Conservation (phyloP, 106 monocot species). For the Allium cepa region DNA sequence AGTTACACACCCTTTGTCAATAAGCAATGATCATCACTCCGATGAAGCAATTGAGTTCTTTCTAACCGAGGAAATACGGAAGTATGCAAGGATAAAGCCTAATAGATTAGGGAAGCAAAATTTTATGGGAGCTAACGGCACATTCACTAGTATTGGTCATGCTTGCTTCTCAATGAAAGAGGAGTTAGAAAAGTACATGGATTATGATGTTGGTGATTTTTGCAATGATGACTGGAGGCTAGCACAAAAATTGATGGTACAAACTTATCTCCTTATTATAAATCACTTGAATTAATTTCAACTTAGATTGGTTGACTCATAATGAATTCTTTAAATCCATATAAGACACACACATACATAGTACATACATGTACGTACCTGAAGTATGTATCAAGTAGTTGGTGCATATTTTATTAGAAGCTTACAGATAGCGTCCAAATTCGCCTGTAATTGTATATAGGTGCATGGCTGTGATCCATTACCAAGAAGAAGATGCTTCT, state of each 20-base stretch:
- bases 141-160: conserved; percentile 67
- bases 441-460: no score
- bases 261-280: no score
- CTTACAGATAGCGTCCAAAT: no score
- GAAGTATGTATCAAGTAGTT: no score
- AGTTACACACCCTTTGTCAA: not conserved
- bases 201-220: conserved; percentile 73
- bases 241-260: conserved; percentile 33
- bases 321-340: no score
- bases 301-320: no score
- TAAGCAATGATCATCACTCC: not conserved
- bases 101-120: conserved; percentile 71
- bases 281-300: no score
- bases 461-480: conserved; percentile 63
- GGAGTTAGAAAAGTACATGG: conserved; percentile 76
- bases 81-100: conserved; percentile 38
- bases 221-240: conserved; percentile 75
- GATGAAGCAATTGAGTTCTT: not conserved
- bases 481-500: conserved; percentile 56
- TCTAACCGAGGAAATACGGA: conserved; percentile 3
- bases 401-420: no score
- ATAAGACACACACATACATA: no score
- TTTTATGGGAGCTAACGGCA: conserved; percentile 80
- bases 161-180: conserved; percentile 65
- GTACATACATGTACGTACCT: no score